These are phyloP conservation scores for Xylariaceae sp. DNA, from an alignment of 2,329 filamentous ascomycete species.

Conservation along the genomic window DNA sequence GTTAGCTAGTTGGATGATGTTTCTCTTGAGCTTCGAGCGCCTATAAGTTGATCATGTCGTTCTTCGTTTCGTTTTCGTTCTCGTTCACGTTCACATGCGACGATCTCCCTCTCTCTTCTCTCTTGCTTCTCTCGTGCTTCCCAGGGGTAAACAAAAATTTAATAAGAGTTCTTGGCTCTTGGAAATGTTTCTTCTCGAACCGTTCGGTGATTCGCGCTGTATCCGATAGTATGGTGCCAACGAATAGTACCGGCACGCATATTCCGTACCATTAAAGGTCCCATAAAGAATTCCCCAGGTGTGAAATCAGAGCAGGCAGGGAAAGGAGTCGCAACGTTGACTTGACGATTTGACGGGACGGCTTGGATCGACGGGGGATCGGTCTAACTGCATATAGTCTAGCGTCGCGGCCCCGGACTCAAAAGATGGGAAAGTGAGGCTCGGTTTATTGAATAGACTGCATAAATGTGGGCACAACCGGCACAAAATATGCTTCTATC, in stretches of 20 bases:
- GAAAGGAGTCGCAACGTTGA: constrained; percentile 10
- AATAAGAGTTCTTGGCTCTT: not conserved
- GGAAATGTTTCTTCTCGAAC: not conserved
- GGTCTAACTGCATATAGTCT: constrained; percentile 2
- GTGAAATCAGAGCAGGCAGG: not conserved
- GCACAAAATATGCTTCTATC: not conserved
- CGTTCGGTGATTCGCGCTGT: not conserved
- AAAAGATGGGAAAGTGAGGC: not conserved
- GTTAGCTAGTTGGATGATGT: not conserved
- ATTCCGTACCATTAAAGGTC: not conserved
- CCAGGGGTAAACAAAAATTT: not conserved
- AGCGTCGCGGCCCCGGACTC: constrained; percentile 3
- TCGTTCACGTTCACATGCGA: too few relatives aligned
- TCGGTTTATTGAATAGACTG: not conserved
- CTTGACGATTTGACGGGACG: not conserved
- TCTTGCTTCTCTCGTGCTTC: too few relatives aligned
- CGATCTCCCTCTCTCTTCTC: too few relatives aligned
- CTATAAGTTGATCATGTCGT: constrained; percentile 25
- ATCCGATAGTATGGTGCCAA: not conserved
- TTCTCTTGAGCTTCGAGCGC: not conserved
- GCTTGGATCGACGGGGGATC: not conserved
- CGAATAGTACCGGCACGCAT: too few relatives aligned
- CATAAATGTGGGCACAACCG: not conserved
- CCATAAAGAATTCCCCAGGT: not conserved
- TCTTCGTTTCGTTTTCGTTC: not conserved